Conservation (phyloP, 208 protist species). For the Trypanosoma rangeli region DNA sequence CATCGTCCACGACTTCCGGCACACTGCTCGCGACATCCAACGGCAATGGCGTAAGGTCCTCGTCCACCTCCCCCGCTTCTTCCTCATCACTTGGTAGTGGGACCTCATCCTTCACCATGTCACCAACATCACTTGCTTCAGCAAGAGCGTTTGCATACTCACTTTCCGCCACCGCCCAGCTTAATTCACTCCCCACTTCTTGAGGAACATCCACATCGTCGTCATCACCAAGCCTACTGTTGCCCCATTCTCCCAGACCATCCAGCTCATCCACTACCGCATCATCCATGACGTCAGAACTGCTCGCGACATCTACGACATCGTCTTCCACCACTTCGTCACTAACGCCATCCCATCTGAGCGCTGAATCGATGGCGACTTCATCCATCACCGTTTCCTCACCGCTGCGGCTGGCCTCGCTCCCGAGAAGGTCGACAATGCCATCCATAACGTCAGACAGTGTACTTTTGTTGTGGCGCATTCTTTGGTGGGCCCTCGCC, state of each 20-base stretch:
- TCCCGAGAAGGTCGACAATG: slow-evolving; percentile 31
- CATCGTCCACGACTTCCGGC: background rate
- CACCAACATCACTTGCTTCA: slow-evolving; percentile 25
- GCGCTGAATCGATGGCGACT: slow-evolving; percentile 7
- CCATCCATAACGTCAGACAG: slow-evolving; percentile 52
- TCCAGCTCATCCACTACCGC: slow-evolving; percentile 25
- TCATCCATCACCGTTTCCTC: slow-evolving; percentile 22
- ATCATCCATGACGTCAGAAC: slow-evolving; percentile 14
- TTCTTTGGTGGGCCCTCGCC: slow-evolving; percentile 30
- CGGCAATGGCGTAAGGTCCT: slow-evolving; percentile 9
- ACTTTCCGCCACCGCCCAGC: slow-evolving; percentile 27
- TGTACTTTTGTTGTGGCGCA: slow-evolving; percentile 10
- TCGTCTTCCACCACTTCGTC: slow-evolving; percentile 16
- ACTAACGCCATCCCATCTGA: background rate
- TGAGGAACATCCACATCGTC: slow-evolving; percentile 6
- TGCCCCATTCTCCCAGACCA: slow-evolving; percentile 1
- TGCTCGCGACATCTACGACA: background rate
- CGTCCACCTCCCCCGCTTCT: slow-evolving; percentile 12
- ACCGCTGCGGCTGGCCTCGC: background rate
- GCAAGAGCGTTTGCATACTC: slow-evolving; percentile 33
- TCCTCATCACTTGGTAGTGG: slow-evolving; percentile 19
- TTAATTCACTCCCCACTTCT: slow-evolving; percentile 25
- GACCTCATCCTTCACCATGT: slow-evolving; percentile 18
- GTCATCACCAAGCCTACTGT: background rate
- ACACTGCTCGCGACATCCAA: background rate